Evolutionary conservation across 1,284 basidiomycete genomes (phyloP), one percentile per base, ranked within the genome.

Genomic region (Flammula alnicola): DNA sequence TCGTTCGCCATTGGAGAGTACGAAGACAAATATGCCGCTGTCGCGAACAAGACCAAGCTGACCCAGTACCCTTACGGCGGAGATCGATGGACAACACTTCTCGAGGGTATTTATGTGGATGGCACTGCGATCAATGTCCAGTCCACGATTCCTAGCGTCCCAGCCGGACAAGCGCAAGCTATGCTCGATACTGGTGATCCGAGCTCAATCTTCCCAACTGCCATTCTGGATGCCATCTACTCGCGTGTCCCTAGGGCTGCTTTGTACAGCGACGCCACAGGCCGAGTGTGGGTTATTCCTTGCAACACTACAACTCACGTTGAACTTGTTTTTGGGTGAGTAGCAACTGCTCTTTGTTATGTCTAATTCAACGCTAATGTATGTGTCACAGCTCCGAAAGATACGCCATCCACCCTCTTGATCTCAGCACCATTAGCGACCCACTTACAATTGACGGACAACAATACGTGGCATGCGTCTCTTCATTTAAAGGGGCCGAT

Each of bases 361-460:
- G n/a, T n/a, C n/a, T n/a, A n/a, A n/a, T n/a, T n/a, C n/a, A n/a
- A n/a, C n/a, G n/a, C n/a, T n/a, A n/a, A n/a, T n/a, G n/a, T n/a
- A n/a, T n/a, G n/a, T n/a, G n/a, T n/a, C n/a, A 5, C 43, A 79
- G 77, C 7, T 66, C 63, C 27, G 58, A 66, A 26, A 42, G 58
- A 5, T 75, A 71, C 45, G 61, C 75, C 25, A 65, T 80, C 40
- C 75, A 80, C 48, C 78, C 79, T 17, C 64, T 79, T 27, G 79
- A 80, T 48, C 42, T 77, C 23, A 68, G 66, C 16, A 64, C 62
- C 9, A 61, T 72, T 8, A 54, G 56, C 6, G 58, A 61, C 3
- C 62, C 70, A 30, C 39, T 51, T 2, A 49, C 60, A 3, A 36
- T 68, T 1, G 35, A 56, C 14, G 65, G 66, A 4, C 56, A 65